phyloP scores from a whole-genome alignment of 495 filamentous ascomycete genomes.

The Choiromyces venosus region DNA sequence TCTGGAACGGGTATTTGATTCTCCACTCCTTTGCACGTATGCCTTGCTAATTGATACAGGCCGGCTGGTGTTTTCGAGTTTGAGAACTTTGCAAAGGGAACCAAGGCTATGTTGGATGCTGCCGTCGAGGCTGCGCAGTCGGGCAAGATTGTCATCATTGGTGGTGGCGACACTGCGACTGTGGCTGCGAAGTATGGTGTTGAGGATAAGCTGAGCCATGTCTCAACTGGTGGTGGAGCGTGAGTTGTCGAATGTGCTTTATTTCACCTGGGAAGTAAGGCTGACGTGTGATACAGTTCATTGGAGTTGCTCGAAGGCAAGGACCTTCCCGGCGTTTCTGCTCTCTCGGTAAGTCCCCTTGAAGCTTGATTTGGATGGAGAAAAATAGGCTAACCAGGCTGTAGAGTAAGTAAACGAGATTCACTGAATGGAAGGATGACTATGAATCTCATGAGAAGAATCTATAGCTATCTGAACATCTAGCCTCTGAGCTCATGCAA shows the following conservation, averaged over 20 bases:
- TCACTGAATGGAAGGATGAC: constrained; percentile 2
- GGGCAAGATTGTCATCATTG: constrained; percentile 94
- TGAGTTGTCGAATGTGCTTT: constrained; percentile 22
- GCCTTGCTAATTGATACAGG: constrained; percentile 41
- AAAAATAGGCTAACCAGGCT: constrained; percentile 11
- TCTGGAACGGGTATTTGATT: constrained; percentile 71
- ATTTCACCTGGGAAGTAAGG: constrained; percentile 4
- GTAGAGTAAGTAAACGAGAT: constrained; percentile 36
- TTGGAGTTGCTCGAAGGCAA: constrained; percentile 97
- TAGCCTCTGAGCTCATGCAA: constrained; percentile 11
- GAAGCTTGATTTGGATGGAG: constrained; percentile 13
- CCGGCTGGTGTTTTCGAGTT: constrained; percentile 97
- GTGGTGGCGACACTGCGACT: constrained; percentile 95
- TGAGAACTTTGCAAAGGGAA: constrained; percentile 84
- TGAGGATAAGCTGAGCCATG: constrained; percentile 95
- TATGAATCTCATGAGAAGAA: constrained; percentile 20
- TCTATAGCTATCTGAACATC: constrained; percentile 23
- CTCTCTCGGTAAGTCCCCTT: constrained; percentile 75
- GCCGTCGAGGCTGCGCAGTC: constrained; percentile 69
- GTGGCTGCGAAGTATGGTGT: constrained; percentile 94
- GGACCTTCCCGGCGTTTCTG: constrained; percentile 86
- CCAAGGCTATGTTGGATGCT: constrained; percentile 82
- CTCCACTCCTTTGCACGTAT: constrained; percentile 7
- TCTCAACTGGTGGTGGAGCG: constrained; percentile 93
- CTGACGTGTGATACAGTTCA: constrained; percentile 46